A percentile compares a stretch with the other conserved stretches of the same genome.
phyloP scores from a whole-genome alignment of 1,284 basidiomycete species.

The Rhodotorula sp. region DNA sequence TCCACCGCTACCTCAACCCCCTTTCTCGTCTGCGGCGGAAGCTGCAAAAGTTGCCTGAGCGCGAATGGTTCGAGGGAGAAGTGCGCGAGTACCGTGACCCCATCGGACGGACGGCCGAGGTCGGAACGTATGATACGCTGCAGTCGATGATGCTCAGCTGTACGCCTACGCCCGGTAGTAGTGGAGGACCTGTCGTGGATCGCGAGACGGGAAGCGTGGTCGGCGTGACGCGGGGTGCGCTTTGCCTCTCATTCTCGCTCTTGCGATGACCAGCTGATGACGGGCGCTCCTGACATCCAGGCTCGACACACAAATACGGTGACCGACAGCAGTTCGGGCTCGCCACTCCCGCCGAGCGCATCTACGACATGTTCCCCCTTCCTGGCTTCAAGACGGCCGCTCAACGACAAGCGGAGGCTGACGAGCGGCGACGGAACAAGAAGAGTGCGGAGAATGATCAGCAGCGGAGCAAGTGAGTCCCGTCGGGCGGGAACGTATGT shows the following conservation, averaged over 20 bases:
- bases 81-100: conserved; percentile 62
- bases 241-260: too few relatives aligned
- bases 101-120: conserved; percentile 53
- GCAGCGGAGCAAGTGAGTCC: neutral
- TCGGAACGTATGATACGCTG: conserved; percentile 67
- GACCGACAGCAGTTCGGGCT: conserved; percentile 59
- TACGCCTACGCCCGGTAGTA: conserved; percentile 64
- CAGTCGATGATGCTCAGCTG: conserved; percentile 60
- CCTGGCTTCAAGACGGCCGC: conserved; percentile 24
- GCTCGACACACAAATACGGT: conserved; percentile 27
- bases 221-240: conserved; percentile 62
- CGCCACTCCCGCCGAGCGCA: conserved; percentile 66
- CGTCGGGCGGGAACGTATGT: neutral
- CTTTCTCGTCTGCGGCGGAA: conserved; percentile 27
- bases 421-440: neutral
- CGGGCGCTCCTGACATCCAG: neutral
- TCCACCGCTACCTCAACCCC: conserved; percentile 46
- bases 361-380: conserved; percentile 55
- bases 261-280: neutral
- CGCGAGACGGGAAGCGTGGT: conserved; percentile 64
- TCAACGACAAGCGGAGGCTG: conserved; percentile 8
- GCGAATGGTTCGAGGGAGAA: conserved; percentile 58
- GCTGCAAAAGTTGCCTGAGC: conserved; percentile 47
- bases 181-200: conserved; percentile 68
- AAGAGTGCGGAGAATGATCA: too few relatives aligned